phyloP scores from a whole-genome alignment of 768 basidiomycete genomes.

The Kwoniella sp. region DNA sequence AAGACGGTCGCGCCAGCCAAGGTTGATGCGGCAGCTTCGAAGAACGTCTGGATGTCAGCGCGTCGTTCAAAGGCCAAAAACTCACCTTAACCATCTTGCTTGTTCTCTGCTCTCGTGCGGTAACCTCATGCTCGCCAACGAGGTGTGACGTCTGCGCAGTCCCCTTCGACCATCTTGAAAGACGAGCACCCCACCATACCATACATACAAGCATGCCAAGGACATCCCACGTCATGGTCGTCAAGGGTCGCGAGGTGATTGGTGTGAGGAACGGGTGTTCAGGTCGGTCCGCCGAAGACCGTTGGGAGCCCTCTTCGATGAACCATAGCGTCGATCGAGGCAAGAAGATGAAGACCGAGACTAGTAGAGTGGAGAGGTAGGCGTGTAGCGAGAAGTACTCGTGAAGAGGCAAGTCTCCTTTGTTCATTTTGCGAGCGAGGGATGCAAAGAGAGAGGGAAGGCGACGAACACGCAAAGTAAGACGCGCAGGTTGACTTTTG shows the following conservation, averaged over 20 bases:
- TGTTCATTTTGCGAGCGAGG: too few relatives aligned
- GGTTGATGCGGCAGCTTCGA: constrained; percentile 12
- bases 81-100: constrained; percentile 9
- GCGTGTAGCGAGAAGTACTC: constrained; percentile 35
- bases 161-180: constrained; percentile 57
- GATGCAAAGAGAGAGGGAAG: too few relatives aligned
- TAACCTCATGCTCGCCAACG: constrained; percentile 8
- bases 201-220: constrained; percentile 59
- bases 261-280: constrained; percentile 67
- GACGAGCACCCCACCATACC: constrained; percentile 68
- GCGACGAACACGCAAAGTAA: too few relatives aligned
- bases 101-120: constrained; percentile 22
- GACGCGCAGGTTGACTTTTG: too few relatives aligned
- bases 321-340: constrained; percentile 27
- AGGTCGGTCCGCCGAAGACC: constrained; percentile 57
- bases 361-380: constrained; percentile 30
- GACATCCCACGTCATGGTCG: constrained; percentile 60
- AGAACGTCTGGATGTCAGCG: constrained; percentile 9
- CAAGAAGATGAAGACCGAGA: constrained; percentile 32
- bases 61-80: neutral
- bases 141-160: neutral
- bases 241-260: constrained; percentile 60
- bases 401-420: constrained; percentile 23
- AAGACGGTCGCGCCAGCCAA: constrained; percentile 50
- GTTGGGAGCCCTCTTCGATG: constrained; percentile 4